Base-by-base conservation (phyloP, 2,329 filamentous ascomycete genomes). In the Monosporascus sp. region DNA sequence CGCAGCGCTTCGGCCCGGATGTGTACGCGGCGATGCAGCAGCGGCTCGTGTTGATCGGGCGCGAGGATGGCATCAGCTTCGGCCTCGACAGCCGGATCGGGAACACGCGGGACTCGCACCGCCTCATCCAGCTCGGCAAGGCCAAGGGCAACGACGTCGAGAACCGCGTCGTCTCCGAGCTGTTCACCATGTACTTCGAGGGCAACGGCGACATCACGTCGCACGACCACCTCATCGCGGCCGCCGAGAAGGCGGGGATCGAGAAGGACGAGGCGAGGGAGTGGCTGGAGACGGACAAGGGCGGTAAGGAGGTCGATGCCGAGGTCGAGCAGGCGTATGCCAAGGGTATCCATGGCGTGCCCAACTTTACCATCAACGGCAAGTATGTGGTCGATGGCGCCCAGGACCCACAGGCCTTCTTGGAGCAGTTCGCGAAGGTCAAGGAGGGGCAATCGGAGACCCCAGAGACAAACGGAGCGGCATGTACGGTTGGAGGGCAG, bases 51-150 rank as follows among this genome's bases (percentile, higher is more conserved):
- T 66, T 75, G 35, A 69, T 86, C 22, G 89, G 89, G 17, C 73
- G 75, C 38, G 71, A 74, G 22, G 84, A 88, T 48, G 89, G 89
- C 1, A 88, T 96, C 64, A 71, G 81, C 48, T 95, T 95, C 71
- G 80, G 80, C 22, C 88, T 86, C 58, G 80, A 81, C 14, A 88
- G 89, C 51, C 82, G 78, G 58, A 84, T 84, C 6, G 91, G 91
- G 48, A 88, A 86, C 63, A 93, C 90, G 18, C 78, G 89, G 20
- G 88, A 95, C 62, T 88, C 87, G 53, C 91, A 96, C 70, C 81
- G 91, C 3, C 66, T 93, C 55, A 79, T 92, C 45, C 84, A 91
- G 72, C 78, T 91, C 52, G 89, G 75, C 70, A 71, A 82, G 79
- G 65, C 74, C 68, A 65, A 84, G 50, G 69, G 68, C 3, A 65